Percentiles rank a stretch among this genome's conserved stretches.
phyloP scores from a whole-genome alignment of 805 yeast species.

The Candida hispaniensis region DNA sequence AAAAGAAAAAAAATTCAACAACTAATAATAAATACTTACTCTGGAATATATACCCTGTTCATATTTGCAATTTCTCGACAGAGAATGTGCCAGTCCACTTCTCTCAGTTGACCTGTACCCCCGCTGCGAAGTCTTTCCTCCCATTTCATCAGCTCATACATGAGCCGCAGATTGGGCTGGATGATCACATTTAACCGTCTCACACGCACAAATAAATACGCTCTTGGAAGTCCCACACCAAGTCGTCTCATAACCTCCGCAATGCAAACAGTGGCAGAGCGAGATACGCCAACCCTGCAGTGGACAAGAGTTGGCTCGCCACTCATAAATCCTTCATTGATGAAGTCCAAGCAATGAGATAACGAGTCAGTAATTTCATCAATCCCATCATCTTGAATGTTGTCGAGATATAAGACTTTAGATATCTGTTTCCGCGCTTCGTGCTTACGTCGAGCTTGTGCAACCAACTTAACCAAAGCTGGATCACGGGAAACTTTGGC shows the following conservation, averaged over 20 bases:
- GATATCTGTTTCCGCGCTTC: slow-evolving; percentile 28
- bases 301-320: slow-evolving; percentile 60
- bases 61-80: slow-evolving; percentile 74
- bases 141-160: slow-evolving; percentile 79
- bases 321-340: slow-evolving; percentile 41
- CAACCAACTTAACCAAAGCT: slow-evolving; percentile 4
- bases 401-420: slow-evolving; percentile 51
- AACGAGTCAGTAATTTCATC: slow-evolving; percentile 59
- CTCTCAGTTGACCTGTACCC: slow-evolving; percentile 35
- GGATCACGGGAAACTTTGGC: slow-evolving; percentile 9
- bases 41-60: slow-evolving; percentile 52
- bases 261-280: slow-evolving; percentile 91
- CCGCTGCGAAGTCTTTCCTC: slow-evolving; percentile 34
- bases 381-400: slow-evolving; percentile 84
- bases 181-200: slow-evolving; percentile 83
- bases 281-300: slow-evolving; percentile 90
- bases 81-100: slow-evolving; percentile 78
- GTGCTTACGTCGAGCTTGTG: slow-evolving; percentile 10
- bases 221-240: slow-evolving; percentile 55
- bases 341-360: slow-evolving; percentile 52
- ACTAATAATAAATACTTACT: slow-evolving; percentile 17
- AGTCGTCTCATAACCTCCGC: slow-evolving; percentile 86
- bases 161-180: slow-evolving; percentile 84
- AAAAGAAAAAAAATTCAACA: slow-evolving; percentile 12
- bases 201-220: slow-evolving; percentile 82